Evolutionary conservation across 768 basidiomycete species (phyloP), one percentile per base, ranked within the genome.

Genomic region (Suillus americanus): DNA sequence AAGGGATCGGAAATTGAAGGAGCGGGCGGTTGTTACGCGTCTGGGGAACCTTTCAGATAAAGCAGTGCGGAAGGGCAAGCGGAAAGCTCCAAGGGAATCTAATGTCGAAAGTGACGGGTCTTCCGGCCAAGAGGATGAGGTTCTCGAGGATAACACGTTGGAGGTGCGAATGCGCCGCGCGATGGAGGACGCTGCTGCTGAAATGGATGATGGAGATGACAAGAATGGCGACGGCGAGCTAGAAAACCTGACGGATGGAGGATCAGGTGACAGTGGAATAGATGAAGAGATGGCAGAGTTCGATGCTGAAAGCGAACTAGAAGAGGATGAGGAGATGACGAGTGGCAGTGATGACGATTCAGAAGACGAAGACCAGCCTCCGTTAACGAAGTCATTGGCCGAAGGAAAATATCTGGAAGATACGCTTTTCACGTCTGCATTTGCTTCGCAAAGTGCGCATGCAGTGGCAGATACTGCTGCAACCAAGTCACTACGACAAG

Each of bases 391-490:
- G 38, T 56, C 54, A 38, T 73, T 77, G 53, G 74, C 77, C n/a
- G 78, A 80, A 61, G 71, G 78, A 4, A 77, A 84, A 55, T 85
- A 89, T 73, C 86, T 90, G 35, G 86, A 88, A 2, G 89, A 90
- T 69, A 84, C 88, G 66, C 77, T 90, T 23, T 91, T 90, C 72
- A 68, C 77, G 0, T 79, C 86, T 64, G 88, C 87, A 0, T 85
- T 88, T 67, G 70, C 79, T 5, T 77, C 83, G 2, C 75, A 72
- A 46, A 65, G 60, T 45, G 66, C 66, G 54, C 66, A 68, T 45
- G 28, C 45, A 67, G 62, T 68, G 67, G 69, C 70, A 65, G 62
- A 63, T 40, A 69, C 37, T 66, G 77, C 65, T 69, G 63, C 67
- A 67, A 71, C 64, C 62, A 70, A 61, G 66, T 65, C 60, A 62